Evolutionary conservation across 176 grass and related monocot species (phyloP), one percentile per base, ranked within the genome.

Genomic region (Microstegium vimineum): DNA sequence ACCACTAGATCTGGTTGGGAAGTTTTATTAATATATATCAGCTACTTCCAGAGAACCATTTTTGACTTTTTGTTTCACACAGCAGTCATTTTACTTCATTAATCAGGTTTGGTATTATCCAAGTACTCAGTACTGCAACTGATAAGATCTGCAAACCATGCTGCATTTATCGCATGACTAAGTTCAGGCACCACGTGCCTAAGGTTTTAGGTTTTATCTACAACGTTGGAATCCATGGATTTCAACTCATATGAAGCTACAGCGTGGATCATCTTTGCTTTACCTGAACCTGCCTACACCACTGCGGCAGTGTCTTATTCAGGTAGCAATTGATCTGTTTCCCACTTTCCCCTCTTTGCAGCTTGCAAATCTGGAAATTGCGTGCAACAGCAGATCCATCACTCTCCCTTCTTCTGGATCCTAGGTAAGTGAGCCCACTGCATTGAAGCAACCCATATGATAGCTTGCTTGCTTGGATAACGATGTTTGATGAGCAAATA

Each of bases 381-480:
- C 27, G 22, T 42, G 30, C 37, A 25, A 26, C 9, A 52, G 79
- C 42, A 52, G 78, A 68, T 80, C 16, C 71, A n/a, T 66, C 87
- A 83, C 17, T 60, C 52, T 79, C 69, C 54, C 45, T 72, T 93
- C 62, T 76, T 62, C 51, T 90, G 86, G 57, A 94, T 84, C 76
- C 86, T 82, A 15, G 86, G 89, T 17, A 76, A 87, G 71, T 76
- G 89, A 71, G 92, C 89, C 92, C 92, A 94, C 89, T 91, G 67
- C 72, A 86, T 71, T 9, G 35, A 56, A 59, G 16, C 9, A 63
- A 60, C 37, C 2, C 62, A 56, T 20, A 69, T 36, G 40, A 10
- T 27, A 73, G 40, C 27, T 67, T 78, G 7, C 56, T 28, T 51
- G 70, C 52, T 41, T 41, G 23, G 32, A 15, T 1, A 54, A 25